Evolutionary conservation across 805 yeast genomes (phyloP), one percentile per base, ranked within the genome.

Genomic region (Candida dajiaensis): DNA sequence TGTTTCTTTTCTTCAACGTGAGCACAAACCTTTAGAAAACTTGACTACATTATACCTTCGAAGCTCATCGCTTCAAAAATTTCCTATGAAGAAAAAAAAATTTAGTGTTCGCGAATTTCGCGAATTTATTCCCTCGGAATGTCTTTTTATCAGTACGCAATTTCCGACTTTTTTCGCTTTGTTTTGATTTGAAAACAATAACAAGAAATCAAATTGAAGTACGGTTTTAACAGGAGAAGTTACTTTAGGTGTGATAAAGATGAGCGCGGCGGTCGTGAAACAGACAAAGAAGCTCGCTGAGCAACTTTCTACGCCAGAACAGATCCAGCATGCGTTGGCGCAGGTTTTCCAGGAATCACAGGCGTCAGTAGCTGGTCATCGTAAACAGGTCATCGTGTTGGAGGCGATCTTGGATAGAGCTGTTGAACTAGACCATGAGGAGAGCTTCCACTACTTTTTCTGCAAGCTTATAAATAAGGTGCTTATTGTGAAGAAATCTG

Each of bases 341-440:
- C 80, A 76, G 47, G 80, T 82, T 4, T 89, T 89, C 58, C 92
- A 85, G 58, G 92, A 83, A 47, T 86, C 94, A 0, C 97, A 89
- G 58, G 52, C 66, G 20, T 73, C 87, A 2, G 72, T 82, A 28
- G 83, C 90, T 0, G 83, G 90, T 2, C 97, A 89, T 63, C 71
- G 86, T 41, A 85, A 85, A 58, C 81, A 86, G 48, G 78, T 83
- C 7, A 77, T 80, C 10, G 73, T 85, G 6, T 59, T 89, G 58
- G 76, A 75, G 57, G 73, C 76, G 40, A 67, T 87, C 15, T 85
- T 83, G 47, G 54, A 67, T 15, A 74, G 78, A 52, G 78, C 94
- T 1, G 62, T 69, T 11, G 72, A 72, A 6, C 65, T 80, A 31
- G 79, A 71, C 2, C 63, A 69, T 40, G 81, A 77, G 49, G 82